Evolutionary conservation across 257 asterid species (phyloP), one percentile per base, ranked within the genome.

Genomic region (Mentha longifolia): DNA sequence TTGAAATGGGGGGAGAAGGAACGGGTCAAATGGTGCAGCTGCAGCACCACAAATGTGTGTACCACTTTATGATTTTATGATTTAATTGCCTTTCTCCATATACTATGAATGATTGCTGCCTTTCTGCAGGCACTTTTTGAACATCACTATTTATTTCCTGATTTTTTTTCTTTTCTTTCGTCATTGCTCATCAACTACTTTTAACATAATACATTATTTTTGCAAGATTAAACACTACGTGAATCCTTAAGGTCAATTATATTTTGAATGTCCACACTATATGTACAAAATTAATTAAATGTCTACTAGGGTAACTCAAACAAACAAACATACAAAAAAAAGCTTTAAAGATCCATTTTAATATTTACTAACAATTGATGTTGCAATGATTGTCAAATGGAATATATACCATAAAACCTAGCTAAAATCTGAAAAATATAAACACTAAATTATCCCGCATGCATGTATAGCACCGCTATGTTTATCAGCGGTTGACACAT

Each of bases 1-100:
- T 30, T 30, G 1, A 12, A 49, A 55, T 11, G 16, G 39, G 7
- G 9, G 15, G 42, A 61, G 68, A 43, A 67, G 50, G 63, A 67
- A 52, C 52, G 63, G 72, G 72, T 67, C 72, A 41, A 67, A 67
- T 30, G 62, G 72, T 51, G 37, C 15, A 51, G 61, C 50, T 11
- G 31, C 35, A 50, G 16, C n/a, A 16, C 33, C 45, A 61, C 31
- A 39, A 39, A 61, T 35, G 28, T 31, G 65, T 60, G 65, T 2
- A 33, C 51, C 67, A 39, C 67, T 61, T 39, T 22, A 22, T 22
- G 25, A 19, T 0, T 17, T 62, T 39, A 13, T 10, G 43, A 62
- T 41, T 31, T 33, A 3, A 6, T 6, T 33, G 8, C 16, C 13
- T 33, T 31, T 59, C 7, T 59, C 7, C 46, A 33, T 33, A 55